Base-by-base conservation (phyloP, 2,329 filamentous ascomycete genomes). In the Hypoxylon sp. region DNA sequence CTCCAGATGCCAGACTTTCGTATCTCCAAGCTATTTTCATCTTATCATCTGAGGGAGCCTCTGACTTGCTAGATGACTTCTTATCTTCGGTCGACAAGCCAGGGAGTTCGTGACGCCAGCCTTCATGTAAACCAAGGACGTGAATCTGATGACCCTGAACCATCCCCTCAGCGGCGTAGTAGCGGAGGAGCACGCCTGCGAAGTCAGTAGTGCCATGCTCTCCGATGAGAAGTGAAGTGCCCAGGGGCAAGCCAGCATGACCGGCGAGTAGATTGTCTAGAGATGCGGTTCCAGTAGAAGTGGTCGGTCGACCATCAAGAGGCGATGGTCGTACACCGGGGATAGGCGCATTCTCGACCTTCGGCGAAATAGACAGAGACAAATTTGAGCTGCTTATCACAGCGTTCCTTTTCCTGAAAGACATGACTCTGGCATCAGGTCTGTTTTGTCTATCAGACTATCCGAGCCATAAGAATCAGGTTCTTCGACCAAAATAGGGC, bases 21-120 rank as follows among this genome's bases (percentile, higher is more conserved):
- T 99, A 99, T 78, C 96, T 87, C 96, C 96, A 99, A 2, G 96
- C 96, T 82, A 99, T 99, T 82, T 97, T 98, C 96, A 99, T 98
- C 79, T 90, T 94, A 68, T 95, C 91, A 12, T 85, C 84, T 1
- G 79, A 74, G 2, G 76, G 70, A 14, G 75, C 58, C 39, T 83
- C 81, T 30, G 83, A 71, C 59, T 77, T 81, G 71, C 70, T 65
- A 43, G 74, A 76, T 82, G 53, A 83, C 79, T 68, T 76, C 79
- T 68, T 76, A 50, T 74, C 71, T 14, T 79, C 77, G 8, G 74
- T 80, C 1, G 83, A 84, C 32, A 96, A 78, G 0, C 91, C 95
- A 2, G 96, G 96, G 21, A 99, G 82, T 71, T 95, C 93, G 68
- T 91, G 84, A 37, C 89, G 88, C 96, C 96, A 98, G 48, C 85